These are phyloP conservation scores for Lentinula guzmanii DNA, from an alignment of 768 basidiomycete genomes.

Conservation along the genomic window DNA sequence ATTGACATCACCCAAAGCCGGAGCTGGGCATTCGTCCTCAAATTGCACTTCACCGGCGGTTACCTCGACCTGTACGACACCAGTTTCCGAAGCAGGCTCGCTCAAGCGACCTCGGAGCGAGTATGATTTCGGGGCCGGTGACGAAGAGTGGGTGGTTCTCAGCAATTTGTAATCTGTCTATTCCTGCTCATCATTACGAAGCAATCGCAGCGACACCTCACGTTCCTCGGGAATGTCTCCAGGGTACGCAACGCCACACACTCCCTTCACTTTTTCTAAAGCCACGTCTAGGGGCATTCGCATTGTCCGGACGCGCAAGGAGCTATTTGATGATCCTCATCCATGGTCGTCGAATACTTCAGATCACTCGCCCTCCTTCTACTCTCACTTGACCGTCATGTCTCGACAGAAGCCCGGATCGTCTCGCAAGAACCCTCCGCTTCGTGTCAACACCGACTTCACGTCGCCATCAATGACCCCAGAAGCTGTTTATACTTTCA, in stretches of 20 bases:
- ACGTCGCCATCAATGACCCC: neutral
- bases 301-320: slow-evolving; percentile 9
- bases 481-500: no score
- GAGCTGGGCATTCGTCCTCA: neutral
- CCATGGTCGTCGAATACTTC: slow-evolving; percentile 21
- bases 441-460: neutral
- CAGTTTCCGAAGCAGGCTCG: neutral
- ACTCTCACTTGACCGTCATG: neutral
- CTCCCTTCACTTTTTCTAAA: neutral
- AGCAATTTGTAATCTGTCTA: neutral
- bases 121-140: neutral
- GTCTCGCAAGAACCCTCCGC: neutral
- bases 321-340: slow-evolving; percentile 14
- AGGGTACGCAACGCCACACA: neutral
- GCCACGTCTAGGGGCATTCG: slow-evolving; percentile 10
- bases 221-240: neutral
- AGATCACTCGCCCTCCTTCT: slow-evolving; percentile 3
- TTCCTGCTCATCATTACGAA: neutral
- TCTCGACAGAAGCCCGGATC: neutral
- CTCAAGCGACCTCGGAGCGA: neutral
- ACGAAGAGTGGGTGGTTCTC: neutral
- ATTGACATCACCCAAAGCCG: neutral
- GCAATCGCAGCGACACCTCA: neutral
- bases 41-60: neutral
- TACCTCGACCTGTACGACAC: neutral